phyloP scores from a whole-genome alignment of 305 asterid species.

The Caryopteris hybrid region DNA sequence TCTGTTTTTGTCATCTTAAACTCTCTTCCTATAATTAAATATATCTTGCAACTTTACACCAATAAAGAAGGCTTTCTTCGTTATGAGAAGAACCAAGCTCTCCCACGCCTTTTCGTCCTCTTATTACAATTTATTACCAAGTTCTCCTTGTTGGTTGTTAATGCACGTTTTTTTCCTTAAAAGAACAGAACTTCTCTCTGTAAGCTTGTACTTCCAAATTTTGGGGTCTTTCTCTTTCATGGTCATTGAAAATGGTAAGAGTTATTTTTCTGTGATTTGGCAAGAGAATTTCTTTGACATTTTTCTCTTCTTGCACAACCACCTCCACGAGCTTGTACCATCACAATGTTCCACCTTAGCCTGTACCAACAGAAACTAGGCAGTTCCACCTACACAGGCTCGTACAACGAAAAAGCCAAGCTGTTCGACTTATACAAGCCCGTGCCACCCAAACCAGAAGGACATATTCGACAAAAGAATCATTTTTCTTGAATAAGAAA shows the following conservation, averaged over 20 bases:
- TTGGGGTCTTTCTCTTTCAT: neutral
- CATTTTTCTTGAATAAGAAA: too few species aligned
- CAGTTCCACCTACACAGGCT: too few species aligned
- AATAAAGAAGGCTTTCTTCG: neutral
- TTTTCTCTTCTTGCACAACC: neutral
- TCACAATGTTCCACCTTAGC: neutral
- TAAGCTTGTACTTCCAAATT: neutral
- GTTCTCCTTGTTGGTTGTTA: neutral
- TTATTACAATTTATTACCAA: neutral
- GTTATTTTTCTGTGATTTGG: too few species aligned
- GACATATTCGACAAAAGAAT: too few species aligned
- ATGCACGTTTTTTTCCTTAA: neutral
- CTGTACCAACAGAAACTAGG: neutral
- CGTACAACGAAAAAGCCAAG: too few species aligned
- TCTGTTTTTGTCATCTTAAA: constrained; percentile 13
- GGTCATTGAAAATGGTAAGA: too few species aligned
- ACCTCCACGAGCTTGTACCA: neutral
- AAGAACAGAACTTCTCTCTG: too few species aligned
- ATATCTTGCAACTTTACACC: neutral
- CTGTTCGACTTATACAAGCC: too few species aligned
- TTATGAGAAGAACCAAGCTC: neutral
- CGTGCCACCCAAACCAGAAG: too few species aligned
- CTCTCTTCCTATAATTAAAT: neutral
- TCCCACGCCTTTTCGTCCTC: neutral
- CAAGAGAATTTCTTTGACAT: too few species aligned